Percentiles rank a stretch among this genome's conserved stretches.
These are phyloP conservation scores for Pulicaria dysenterica DNA, from an alignment of 129 eudicot species.

Conservation along the genomic window DNA sequence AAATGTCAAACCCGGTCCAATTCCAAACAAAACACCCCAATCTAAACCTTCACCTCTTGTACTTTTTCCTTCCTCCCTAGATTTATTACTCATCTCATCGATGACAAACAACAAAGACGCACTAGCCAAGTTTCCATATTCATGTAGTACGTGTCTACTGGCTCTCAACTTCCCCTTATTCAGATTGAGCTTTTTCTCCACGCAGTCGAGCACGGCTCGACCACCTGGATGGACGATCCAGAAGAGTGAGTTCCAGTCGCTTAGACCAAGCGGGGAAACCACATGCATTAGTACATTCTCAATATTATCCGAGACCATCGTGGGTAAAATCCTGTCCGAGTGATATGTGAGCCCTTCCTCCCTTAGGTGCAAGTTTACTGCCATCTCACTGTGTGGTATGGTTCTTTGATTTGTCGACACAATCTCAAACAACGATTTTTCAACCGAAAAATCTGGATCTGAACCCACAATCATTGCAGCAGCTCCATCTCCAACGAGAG, in stretches of 20 bases:
- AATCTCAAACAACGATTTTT: not conserved
- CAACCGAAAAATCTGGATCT: not conserved
- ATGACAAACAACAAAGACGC: too few species aligned
- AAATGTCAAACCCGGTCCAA: too few species aligned
- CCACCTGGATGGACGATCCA: slow-evolving; percentile 64
- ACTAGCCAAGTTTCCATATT: too few species aligned
- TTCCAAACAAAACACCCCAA: too few species aligned
- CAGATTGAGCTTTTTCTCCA: not conserved
- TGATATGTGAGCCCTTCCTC: slow-evolving; percentile 51
- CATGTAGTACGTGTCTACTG: not conserved
- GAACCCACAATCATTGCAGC: slow-evolving; percentile 21
- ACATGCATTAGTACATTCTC: not conserved
- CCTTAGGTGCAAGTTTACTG: slow-evolving; percentile 44
- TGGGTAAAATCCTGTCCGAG: slow-evolving; percentile 34
- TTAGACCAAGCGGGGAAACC: not conserved
- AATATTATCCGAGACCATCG: slow-evolving; percentile 6
- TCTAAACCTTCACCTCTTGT: too few species aligned
- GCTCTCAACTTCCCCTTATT: slow-evolving; percentile 16
- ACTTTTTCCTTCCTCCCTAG: too few species aligned
- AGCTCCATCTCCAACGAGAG: too few species aligned
- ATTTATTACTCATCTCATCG: too few species aligned
- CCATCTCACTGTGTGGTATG: slow-evolving; percentile 27
- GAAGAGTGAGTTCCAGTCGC: slow-evolving; percentile 53
- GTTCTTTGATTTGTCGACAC: slow-evolving; percentile 1
- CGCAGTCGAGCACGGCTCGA: not conserved